Evolutionary conservation across 768 basidiomycete genomes (phyloP), one percentile per base, ranked within the genome.

Genomic region (Kwoniella bestiolae): DNA sequence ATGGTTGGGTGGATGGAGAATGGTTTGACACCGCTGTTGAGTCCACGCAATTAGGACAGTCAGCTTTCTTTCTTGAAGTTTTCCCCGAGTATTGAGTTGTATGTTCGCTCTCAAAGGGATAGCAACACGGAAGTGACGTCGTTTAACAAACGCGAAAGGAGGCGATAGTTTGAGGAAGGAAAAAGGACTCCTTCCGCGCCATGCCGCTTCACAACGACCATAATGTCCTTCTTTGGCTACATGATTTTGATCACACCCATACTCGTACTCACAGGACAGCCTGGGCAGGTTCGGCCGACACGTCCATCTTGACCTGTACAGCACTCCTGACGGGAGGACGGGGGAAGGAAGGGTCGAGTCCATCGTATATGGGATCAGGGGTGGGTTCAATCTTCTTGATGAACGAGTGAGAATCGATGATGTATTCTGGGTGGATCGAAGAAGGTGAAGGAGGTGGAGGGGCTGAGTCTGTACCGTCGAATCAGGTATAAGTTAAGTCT

Each of bases 1-100:
- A 75, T 60, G n/a, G 74, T 74, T 7, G 76, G 74, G 55, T 77
- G 76, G 53, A 75, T 77, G 9, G 71, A 64, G 56, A 77, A 66
- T 32, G 72, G 68, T 56, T 70, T 69, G 34, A 70, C 62, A 8
- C 65, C 65, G 49, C 68, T 66, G 35, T n/a, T 18, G 7, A 29
- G 28, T n/a, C 41, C 11, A 41, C 55, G 23, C 26, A 12, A 31
- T 57, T 38, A 46, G 44, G 23, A 14, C 56, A 34, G 44, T n/a
- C 4, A 29, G 18, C 55, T 28, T 23, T 44, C 11, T 21, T 44
- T n/a, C 38, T 18, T 2, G n/a, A 8, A 29, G 29, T n/a, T n/a
- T n/a, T n/a, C n/a, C n/a, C n/a, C n/a, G n/a, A n/a, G n/a, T n/a
- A n/a, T n/a, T n/a, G n/a, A n/a, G n/a, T n/a, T n/a, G n/a, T n/a